Base-by-base conservation (phyloP, 1,284 basidiomycete species). In the Papiliotrema laurentii region DNA sequence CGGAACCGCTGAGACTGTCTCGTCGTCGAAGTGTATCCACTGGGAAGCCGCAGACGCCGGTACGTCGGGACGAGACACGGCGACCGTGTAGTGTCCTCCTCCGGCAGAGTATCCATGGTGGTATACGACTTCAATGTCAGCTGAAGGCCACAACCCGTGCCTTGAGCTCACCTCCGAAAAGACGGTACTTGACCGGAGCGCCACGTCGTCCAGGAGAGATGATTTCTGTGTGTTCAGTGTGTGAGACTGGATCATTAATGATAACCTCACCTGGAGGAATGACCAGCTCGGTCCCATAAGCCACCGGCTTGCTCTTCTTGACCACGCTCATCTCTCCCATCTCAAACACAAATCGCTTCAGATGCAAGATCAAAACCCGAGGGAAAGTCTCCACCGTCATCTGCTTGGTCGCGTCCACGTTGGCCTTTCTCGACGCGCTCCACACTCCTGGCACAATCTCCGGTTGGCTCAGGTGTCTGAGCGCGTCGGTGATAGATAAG, bases 1-100 rank as follows among this genome's bases (percentile, higher is more conserved):
- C n/a, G 81, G 76, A 35, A 93, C 79, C 3, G 57, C 45, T 27
- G 83, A 83, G n/a, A 90, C 86, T 5, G 84, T 75, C 70, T 94
- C 91, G 64, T 97, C 93, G 72, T 97, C 93, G 50, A 97, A 88
- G 54, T 93, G 84, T 51, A 96, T 80, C 94, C 89, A 97, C 79
- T 84, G 63, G 73, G 57, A 65, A 70, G 41, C 54, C 30, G 30
- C 30, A 9, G 30, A 31, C 16, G 30, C 16, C 16, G 30, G 30
- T 9, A 31, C 30, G 18, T 36, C 34, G 34, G 34, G 86, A 54
- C 90, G 85, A 7, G 93, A 76, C 1, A 96, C 87, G 56, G 93
- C 87, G 38, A 96, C 83, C 1, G 93, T 98, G 76, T 97, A 98
- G 72, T 97, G 93, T 0, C 94, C 94, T 6, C 93, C 93, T 0